Base-by-base conservation (phyloP, 2,329 filamentous ascomycete genomes). In the Diaporthe citri region DNA sequence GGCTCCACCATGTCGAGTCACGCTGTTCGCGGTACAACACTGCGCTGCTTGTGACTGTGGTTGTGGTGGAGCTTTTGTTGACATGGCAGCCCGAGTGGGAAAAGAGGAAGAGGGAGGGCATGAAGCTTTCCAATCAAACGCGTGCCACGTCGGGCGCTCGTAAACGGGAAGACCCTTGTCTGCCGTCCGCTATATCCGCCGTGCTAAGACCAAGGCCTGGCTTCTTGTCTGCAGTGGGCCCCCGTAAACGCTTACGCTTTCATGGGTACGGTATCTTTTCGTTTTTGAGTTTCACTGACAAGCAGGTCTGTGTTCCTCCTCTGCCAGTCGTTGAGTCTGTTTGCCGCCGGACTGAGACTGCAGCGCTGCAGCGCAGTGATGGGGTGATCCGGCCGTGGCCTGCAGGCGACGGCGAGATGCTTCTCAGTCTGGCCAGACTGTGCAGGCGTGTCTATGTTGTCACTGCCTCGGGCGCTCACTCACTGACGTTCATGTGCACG, bases 51-150 rank as follows among this genome's bases (percentile, higher is more conserved):
- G 43, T 28, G 60, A 20, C 25, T 39, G 64, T 39, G 64, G 48
- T 66, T 9, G 62, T 52, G 64, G 64, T 67, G 64, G 64, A 22
- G 46, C 46, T 9, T 51, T 67, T 67, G 62, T 67, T 67, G 62
- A 67, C 62, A 67, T 67, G 62, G 43, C 62, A 17, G 43, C 28
- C 31, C 12, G 55, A 41, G 39, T 36, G 39, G 10, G 48, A 28
- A 13, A 56, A 41, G 41, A 43, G 39, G 4, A 9, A 20, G n/a
- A 31, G 17, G 34, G 31, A 25, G 25, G 34, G 72, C 72, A 75
- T 76, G 67, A 75, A 75, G 12, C 22, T 74, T 60, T 28, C 75
- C 73, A 76, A 74, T 74, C 72, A 76, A 72, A 69, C 43, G 55
- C 39, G 66, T 69, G 51, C 34, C 36, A 48, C 59, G 41, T 39